Conservation (phyloP, 371 early-diverging fungal genomes). For the Mycotypha africana region DNA sequence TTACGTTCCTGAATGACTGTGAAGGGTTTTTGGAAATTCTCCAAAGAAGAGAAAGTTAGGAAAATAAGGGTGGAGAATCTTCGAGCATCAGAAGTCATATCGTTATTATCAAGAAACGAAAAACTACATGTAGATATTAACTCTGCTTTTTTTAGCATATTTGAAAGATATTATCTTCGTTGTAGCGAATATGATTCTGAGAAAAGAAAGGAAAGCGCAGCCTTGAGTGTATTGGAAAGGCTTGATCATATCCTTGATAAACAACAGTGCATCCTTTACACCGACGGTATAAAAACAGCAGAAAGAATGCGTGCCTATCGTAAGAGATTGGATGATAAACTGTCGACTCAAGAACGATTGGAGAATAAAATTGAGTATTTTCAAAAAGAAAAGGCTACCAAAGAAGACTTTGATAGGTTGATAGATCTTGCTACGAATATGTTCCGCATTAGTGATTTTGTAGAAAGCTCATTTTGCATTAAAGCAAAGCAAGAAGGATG, state of each 20-base stretch:
- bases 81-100: too few species aligned
- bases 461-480: not conserved
- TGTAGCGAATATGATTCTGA: not conserved
- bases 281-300: not conserved
- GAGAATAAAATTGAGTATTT: not conserved
- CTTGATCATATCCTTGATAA: not conserved
- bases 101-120: too few species aligned
- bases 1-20: too few species aligned
- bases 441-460: not conserved
- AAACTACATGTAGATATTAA: not conserved
- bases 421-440: not conserved
- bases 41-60: slow-evolving; percentile 4
- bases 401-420: not conserved
- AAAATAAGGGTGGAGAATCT: too few species aligned
- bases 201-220: not conserved
- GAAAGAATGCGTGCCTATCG: not conserved
- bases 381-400: not conserved
- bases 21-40: too few species aligned
- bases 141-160: not conserved
- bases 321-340: not conserved
- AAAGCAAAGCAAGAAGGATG: not conserved
- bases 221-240: not conserved
- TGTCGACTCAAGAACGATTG: not conserved
- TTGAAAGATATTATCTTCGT: not conserved
- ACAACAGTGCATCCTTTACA: not conserved